These are phyloP conservation scores for Gaertneriomyces semiglobifer DNA, from an alignment of 192 early-diverging fungal genomes.

Conservation along the genomic window DNA sequence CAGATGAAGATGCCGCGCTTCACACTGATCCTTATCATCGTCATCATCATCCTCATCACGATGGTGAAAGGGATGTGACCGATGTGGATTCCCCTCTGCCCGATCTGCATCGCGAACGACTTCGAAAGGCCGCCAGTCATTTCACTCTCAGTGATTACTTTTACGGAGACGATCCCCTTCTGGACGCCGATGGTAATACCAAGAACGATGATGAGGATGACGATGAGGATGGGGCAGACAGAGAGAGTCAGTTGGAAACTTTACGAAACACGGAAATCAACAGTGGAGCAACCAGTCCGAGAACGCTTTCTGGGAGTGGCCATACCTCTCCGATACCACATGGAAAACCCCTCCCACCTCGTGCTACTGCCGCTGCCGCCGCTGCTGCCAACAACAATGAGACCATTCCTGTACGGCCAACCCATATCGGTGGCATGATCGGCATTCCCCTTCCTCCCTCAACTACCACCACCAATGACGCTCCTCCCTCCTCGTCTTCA, in stretches of 20 bases:
- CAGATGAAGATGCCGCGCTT: conserved; percentile 11
- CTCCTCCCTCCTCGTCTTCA: no score
- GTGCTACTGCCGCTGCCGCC: neutral
- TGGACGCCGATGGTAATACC: neutral
- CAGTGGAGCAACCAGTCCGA: no score
- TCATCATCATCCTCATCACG: neutral
- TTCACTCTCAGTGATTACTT: conserved; percentile 36
- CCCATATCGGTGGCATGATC: neutral
- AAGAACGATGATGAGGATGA: no score
- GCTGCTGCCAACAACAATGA: neutral
- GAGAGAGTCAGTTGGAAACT: no score
- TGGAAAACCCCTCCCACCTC: neutral
- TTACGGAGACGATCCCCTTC: neutral
- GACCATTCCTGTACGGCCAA: neutral
- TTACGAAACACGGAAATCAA: no score
- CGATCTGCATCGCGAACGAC: conserved; percentile 3
- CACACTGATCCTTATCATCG: neutral
- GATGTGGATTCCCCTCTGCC: neutral
- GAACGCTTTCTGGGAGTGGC: neutral
- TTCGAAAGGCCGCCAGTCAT: conserved; percentile 20
- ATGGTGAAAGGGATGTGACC: neutral
- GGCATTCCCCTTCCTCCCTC: neutral
- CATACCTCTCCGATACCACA: neutral
- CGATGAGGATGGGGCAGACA: no score
- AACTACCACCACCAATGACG: no score